Evolutionary conservation across 805 yeast species (phyloP), one percentile per base, ranked within the genome.

Genomic region (fission yeast (Schizosaccharomyces pombe)): DNA sequence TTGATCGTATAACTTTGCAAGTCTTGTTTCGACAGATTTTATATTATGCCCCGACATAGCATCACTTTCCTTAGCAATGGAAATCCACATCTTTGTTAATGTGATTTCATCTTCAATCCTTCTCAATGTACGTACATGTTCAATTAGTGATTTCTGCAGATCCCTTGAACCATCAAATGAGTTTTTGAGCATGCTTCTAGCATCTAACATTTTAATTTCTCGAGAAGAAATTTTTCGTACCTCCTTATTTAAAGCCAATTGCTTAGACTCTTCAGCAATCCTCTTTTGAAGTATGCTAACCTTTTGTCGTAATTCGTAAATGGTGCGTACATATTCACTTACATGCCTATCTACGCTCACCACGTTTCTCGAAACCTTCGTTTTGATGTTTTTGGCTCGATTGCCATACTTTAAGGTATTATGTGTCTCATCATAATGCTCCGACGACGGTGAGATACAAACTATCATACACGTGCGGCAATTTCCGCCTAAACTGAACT

Each of bases 391-490:
- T 63, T 86, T 86, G 14, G 95, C 96, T 47, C 95, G 70, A 63
- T 85, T 79, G 0, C 96, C 96, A 65, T 87, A 89, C 56, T 85
- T 84, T 57, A 89, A 72, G 0, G 96, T 85, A 64, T 89, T 89
- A 54, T 84, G 70, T 0, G 97, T 87, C 63, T 89, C 97, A 62
- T 89, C 97, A 64, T 85, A 86, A 65, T 89, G 96, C 47, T 71
- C 73, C 57, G 83, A 76, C 57, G 86, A 82, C 0, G 96, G 96
- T 3, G 93, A 80, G 2, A 89, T 75, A 66, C 97, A 89, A 1
- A 86, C 96, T 59, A 89, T 84, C 97, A 89, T 89, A 3, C 85
- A 87, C 0, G 97, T 89, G 63, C 83, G 82, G 67, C 97, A 89
- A 63, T 85, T 85, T 0, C 96, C 96, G 2, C 95, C 95, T 12